A percentile compares a stretch with the other conserved stretches of the same genome.
phyloP scores from a whole-genome alignment of 2,329 filamentous ascomycete species.

The Scedosporium boydii region DNA sequence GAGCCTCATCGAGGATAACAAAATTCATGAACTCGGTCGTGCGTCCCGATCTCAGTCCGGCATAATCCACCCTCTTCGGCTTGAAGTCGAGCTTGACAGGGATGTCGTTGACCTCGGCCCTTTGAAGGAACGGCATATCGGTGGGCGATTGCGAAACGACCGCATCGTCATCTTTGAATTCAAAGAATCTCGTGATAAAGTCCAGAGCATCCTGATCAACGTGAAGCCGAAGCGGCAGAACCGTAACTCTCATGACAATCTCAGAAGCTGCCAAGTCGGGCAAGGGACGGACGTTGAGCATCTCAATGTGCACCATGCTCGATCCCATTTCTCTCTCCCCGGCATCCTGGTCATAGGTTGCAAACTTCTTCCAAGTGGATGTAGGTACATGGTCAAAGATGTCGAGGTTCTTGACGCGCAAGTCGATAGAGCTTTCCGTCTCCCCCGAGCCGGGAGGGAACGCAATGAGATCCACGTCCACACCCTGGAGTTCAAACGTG shows the following conservation, averaged over 20 bases:
- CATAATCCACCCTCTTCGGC: slow-evolving; percentile 95
- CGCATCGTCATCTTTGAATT: slow-evolving; percentile 76
- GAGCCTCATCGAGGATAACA: slow-evolving; percentile 78
- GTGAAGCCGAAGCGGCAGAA: slow-evolving; percentile 81
- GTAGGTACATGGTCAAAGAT: slow-evolving; percentile 91
- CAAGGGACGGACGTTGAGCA: slow-evolving; percentile 80
- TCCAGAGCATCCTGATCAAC: slow-evolving; percentile 97
- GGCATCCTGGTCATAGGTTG: slow-evolving; percentile 82
- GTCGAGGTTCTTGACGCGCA: slow-evolving; percentile 74
- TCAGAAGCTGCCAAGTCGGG: slow-evolving; percentile 80
- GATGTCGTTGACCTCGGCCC: slow-evolving; percentile 77
- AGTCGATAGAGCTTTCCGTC: slow-evolving; percentile 77
- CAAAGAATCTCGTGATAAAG: slow-evolving; percentile 95
- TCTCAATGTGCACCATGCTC: slow-evolving; percentile 82
- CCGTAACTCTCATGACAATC: slow-evolving; percentile 67
- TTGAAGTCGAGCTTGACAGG: slow-evolving; percentile 89
- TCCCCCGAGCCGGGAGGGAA: slow-evolving; percentile 71
- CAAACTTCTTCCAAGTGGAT: slow-evolving; percentile 97
- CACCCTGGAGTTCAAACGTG: slow-evolving; percentile 80
- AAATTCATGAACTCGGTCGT: slow-evolving; percentile 99
- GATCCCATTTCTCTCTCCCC: slow-evolving; percentile 78
- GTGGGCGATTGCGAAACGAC: slow-evolving; percentile 48
- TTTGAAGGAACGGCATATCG: slow-evolving; percentile 78
- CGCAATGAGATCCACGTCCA: slow-evolving; percentile 71
- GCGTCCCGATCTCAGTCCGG: slow-evolving; percentile 79